phyloP scores from a whole-genome alignment of 1,284 basidiomycete genomes.

The Sanghuangporus sanghuang region DNA sequence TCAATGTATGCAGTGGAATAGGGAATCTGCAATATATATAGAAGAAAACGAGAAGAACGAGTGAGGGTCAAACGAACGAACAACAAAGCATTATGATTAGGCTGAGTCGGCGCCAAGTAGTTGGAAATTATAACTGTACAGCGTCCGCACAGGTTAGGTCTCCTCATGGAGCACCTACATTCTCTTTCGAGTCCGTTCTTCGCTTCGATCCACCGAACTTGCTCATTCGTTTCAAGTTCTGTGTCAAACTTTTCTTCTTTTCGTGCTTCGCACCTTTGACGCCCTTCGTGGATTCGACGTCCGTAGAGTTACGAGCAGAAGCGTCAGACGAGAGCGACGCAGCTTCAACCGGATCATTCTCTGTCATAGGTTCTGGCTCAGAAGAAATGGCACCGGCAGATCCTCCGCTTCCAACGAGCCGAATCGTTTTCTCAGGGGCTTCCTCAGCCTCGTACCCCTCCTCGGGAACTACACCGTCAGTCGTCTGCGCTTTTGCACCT shows the following conservation, averaged over 20 bases:
- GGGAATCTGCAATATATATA: background rate
- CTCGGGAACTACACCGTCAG: slow-evolving; percentile 5
- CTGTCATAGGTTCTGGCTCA: slow-evolving; percentile 21
- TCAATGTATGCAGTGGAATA: slow-evolving; percentile 3
- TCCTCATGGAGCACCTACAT: slow-evolving; percentile 2
- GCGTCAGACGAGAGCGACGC: slow-evolving; percentile 22
- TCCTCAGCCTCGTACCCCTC: slow-evolving; percentile 24
- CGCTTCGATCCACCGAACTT: slow-evolving; percentile 34
- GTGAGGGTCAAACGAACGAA: background rate
- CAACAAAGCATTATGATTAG: slow-evolving; percentile 3
- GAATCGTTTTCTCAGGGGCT: slow-evolving; percentile 35
- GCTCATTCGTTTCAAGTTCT: slow-evolving; percentile 51
- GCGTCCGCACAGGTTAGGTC: background rate
- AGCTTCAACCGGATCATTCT: slow-evolving; percentile 24
- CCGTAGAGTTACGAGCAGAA: slow-evolving; percentile 20
- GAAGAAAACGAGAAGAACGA: background rate
- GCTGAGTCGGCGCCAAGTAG: background rate
- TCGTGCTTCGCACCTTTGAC: slow-evolving; percentile 35
- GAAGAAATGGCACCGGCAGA: slow-evolving; percentile 34
- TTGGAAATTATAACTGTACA: background rate
- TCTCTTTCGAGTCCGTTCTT: slow-evolving; percentile 45
- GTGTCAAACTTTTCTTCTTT: slow-evolving; percentile 51
- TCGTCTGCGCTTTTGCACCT: background rate
- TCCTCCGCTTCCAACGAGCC: slow-evolving; percentile 50
- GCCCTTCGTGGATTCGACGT: slow-evolving; percentile 16